Base-by-base conservation (phyloP, 345 rosid genomes). In the Boechera stricta region DNA sequence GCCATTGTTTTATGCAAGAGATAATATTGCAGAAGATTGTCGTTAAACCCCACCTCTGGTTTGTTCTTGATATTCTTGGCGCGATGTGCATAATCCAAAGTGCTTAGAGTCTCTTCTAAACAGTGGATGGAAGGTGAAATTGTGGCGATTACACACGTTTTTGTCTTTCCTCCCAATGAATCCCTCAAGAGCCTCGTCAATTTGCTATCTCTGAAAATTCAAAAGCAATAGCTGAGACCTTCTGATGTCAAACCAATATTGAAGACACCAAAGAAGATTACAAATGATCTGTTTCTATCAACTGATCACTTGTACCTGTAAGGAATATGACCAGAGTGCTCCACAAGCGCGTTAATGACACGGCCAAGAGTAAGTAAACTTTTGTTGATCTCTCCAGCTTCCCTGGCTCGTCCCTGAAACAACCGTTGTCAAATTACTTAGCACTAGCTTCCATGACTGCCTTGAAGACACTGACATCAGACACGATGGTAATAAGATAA, bases 311-410 rank as follows among this genome's bases (percentile, higher is more conserved):
- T 62, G 57, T 85, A 95, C 97, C 97, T 87, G 77, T 92, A 95
- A 68, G 98, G 99, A 62, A 95, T 87, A 88, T 95, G 99, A 73
- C 97, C 97, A 71, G 98, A 95, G 80, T 93, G 99, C 82, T 95
- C 98, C 64, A 95, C 99, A 31, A 95, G 98, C 2, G 98, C 89
- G 81, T 93, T 95, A 78, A 93, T 95, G 64, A 91, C 94, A 74
- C 97, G 98, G 49, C 99, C 98, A 78, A 93, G 98, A 49, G 99
- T 95, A 66, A 95, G 99, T 86, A 95, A 87, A 80, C 98, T 95
- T 80, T 95, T 95, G 80, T 95, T 95, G 59, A 95, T 95, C 86
- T 95, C 99, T 69, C 97, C 98, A 53, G 98, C 99, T 85, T 95
- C 99, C 85, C 99, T 90, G 74, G 97, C 99, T 83, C 99, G 86